Evolutionary conservation across 345 rosid species (phyloP).

Genomic region (Eucalyptus rudis): DNA sequence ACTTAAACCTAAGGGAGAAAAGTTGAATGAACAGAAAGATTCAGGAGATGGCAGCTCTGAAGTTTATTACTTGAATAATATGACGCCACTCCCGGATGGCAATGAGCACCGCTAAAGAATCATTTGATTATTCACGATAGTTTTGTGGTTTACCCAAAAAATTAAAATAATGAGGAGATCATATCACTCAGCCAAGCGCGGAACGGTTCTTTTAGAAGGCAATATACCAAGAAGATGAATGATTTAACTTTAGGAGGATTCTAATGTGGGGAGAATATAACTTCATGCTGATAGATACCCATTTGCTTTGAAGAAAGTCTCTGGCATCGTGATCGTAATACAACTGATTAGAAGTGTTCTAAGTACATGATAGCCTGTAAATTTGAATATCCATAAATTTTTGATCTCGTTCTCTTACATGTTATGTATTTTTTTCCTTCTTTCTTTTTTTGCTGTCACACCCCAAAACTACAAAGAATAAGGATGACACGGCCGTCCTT

Average conservation of each 20-base stretch:
- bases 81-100: neutral
- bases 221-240: neutral
- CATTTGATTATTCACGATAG: neutral
- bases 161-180: neutral
- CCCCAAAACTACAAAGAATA: too few species aligned
- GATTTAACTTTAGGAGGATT: neutral
- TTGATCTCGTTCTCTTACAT: neutral
- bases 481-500: too few species aligned
- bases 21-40: neutral
- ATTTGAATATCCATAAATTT: neutral
- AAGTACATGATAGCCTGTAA: neutral
- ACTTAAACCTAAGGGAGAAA: neutral
- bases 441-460: neutral
- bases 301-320: neutral
- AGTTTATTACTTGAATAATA: neutral
- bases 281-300: neutral
- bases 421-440: neutral
- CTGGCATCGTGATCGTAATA: neutral
- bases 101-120: neutral
- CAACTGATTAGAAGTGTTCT: neutral
- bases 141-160: neutral
- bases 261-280: neutral
- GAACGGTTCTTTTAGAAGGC: neutral
- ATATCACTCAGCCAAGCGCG: neutral
- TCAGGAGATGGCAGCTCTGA: neutral